Percentiles rank a stretch among this genome's conserved stretches.
Evolutionary conservation across 2,329 filamentous ascomycete species (phyloP).

Genomic region (Diplodia seriata): DNA sequence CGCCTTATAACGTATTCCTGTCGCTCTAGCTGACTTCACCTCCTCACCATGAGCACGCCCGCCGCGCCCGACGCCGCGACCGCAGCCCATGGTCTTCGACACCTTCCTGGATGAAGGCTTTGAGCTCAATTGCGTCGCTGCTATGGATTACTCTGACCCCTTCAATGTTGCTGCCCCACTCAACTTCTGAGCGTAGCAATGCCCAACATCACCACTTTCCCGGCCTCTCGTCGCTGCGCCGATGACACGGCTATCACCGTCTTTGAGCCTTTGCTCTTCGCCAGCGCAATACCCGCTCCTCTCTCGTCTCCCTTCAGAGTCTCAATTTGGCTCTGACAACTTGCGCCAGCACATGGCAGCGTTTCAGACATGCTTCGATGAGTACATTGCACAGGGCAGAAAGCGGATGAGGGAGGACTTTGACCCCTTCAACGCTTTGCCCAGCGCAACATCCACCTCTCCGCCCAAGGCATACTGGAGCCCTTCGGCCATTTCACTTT

Average conservation of each 20-base stretch:
- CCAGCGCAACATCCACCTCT: no score
- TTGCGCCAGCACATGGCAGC: conserved; percentile 93
- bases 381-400: conserved; percentile 89
- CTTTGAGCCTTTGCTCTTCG: conserved; percentile 74
- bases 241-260: conserved; percentile 54
- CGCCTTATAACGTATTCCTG: background rate
- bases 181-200: no score
- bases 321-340: conserved; percentile 95
- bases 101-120: no score
- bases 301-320: conserved; percentile 72
- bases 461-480: no score
- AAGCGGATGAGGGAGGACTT: conserved; percentile 85
- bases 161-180: no score
- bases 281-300: conserved; percentile 65
- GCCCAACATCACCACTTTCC: no score
- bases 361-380: conserved; percentile 89
- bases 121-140: no score
- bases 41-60: background rate
- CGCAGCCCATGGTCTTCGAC: no score
- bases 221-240: no score
- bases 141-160: no score
- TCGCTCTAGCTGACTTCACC: background rate
- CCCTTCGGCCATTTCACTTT: no score
- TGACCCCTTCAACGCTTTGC: no score
- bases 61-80: background rate